These are phyloP conservation scores for Tardiomyces depauwii DNA, from an alignment of 1,139 yeast species.

Conservation along the genomic window DNA sequence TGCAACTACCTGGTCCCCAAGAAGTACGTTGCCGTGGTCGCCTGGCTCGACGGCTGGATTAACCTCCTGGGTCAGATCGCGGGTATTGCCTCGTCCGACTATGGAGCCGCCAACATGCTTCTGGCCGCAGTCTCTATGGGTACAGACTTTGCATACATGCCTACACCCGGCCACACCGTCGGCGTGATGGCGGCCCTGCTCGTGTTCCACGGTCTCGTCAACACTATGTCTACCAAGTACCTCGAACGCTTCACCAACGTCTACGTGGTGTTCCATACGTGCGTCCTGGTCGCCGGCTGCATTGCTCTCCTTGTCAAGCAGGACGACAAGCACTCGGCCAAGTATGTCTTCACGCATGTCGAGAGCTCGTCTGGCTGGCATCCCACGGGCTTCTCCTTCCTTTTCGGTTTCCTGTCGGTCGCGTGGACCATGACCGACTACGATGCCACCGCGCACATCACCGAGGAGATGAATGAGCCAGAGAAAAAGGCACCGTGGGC, in stretches of 20 bases:
- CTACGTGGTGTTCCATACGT: constrained; percentile 33
- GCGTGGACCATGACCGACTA: constrained; percentile 39
- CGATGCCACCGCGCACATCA: constrained; percentile 62
- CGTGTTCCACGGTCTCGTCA: constrained; percentile 30
- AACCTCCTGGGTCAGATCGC: constrained; percentile 35
- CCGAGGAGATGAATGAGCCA: constrained; percentile 32
- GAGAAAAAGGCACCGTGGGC: constrained; percentile 16
- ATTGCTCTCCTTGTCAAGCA: constrained; percentile 22
- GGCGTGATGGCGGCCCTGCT: constrained; percentile 34
- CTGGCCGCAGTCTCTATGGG: constrained; percentile 34
- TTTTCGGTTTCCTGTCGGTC: constrained; percentile 14
- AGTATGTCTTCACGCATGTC: constrained; percentile 23
- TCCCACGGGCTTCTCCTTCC: constrained; percentile 13
- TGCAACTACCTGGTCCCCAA: constrained; percentile 13
- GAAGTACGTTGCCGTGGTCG: constrained; percentile 14
- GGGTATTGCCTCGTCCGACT: constrained; percentile 30
- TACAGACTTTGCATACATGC: constrained; percentile 28
- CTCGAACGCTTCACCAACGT: constrained; percentile 31
- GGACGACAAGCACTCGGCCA: constrained; percentile 20
- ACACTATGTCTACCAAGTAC: constrained; percentile 32
- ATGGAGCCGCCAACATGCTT: constrained; percentile 29
- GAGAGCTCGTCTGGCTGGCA: constrained; percentile 24
- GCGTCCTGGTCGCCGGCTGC: constrained; percentile 29
- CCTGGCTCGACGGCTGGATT: constrained; percentile 37
- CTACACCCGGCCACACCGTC: constrained; percentile 31